phyloP scores from a whole-genome alignment of 148 eudicot genomes.

The Camellia sinensis region DNA sequence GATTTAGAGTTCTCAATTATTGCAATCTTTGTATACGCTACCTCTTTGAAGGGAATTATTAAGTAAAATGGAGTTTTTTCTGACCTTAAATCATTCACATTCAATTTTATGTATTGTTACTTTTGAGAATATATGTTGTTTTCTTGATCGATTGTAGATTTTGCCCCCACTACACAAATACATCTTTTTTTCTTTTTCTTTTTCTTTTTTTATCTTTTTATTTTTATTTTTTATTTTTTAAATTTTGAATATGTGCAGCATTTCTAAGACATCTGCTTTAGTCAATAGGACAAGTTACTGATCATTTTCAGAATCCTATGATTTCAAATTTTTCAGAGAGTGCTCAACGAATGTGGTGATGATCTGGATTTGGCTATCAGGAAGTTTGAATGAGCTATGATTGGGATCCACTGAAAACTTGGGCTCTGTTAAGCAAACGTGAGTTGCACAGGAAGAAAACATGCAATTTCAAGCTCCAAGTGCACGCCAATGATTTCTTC shows the following conservation, averaged over 20 bases:
- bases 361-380: constrained; percentile 74
- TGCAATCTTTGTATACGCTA: neutral
- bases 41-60: neutral
- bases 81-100: neutral
- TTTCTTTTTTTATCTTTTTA: too few relatives aligned
- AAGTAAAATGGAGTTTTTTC: neutral
- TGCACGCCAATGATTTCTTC: constrained; percentile 15
- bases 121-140: neutral
- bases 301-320: neutral
- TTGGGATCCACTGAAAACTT: constrained; percentile 44
- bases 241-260: neutral
- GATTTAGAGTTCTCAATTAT: neutral
- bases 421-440: constrained; percentile 26
- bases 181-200: too few relatives aligned
- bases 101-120: neutral
- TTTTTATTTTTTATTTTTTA: too few relatives aligned
- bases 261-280: neutral
- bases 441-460: constrained; percentile 16
- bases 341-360: constrained; percentile 68
- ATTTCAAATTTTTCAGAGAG: constrained; percentile 65
- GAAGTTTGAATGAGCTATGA: constrained; percentile 68
- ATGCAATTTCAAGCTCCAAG: constrained; percentile 29
- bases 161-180: neutral
- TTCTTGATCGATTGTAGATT: neutral
- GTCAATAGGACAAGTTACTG: neutral